Evolutionary conservation across 2,329 filamentous ascomycete genomes (phyloP), one percentile per base, ranked within the genome.

Genomic region (Zasmidium citrigriseum): DNA sequence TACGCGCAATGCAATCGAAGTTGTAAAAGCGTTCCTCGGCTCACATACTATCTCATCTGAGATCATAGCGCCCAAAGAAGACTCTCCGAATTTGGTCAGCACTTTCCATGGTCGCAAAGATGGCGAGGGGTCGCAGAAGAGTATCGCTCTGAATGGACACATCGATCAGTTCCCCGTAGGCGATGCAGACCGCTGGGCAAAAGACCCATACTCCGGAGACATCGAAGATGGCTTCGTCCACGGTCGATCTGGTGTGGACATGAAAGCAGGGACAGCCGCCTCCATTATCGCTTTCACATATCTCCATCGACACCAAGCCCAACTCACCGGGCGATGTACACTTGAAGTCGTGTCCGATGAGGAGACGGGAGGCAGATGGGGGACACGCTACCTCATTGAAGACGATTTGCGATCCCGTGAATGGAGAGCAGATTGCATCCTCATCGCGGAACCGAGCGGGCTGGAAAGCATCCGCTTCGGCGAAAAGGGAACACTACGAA

Each of bases 231-330:
- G 68, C 3, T 65, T 68, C 10, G 65, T 78, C 18, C 68, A 74
- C 58, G 76, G 77, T 2, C 66, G 76, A 20, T 76, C 75, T 2
- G 71, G 68, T 0, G 76, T 78, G 1, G 77, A 78, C 57, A 78
- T 79, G 76, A 78, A 79, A 63, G 73, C 75, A 4, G 77, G 76
- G 0, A 78, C 73, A 4, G 75, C 73, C 1, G 75, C 77, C 0
- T 68, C 67, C 2, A 67, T 77, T 4, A 72, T 77, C n/a, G 76
- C 75, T 2, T 78, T 72, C 55, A 63, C 66, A 1, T 72, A 73
- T 45, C 61, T 78, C 5, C 64, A 67, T 29, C 38, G 54, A 38
- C 56, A 60, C 20, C 62, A 56, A 18, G 24, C 56, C 2, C 55
- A 60, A 14, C 57, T 67, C 1, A n/a, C 38, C 10, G 63, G 64